Conservation (phyloP, 1,139 yeast species). For the Ashbya aceris region DNA sequence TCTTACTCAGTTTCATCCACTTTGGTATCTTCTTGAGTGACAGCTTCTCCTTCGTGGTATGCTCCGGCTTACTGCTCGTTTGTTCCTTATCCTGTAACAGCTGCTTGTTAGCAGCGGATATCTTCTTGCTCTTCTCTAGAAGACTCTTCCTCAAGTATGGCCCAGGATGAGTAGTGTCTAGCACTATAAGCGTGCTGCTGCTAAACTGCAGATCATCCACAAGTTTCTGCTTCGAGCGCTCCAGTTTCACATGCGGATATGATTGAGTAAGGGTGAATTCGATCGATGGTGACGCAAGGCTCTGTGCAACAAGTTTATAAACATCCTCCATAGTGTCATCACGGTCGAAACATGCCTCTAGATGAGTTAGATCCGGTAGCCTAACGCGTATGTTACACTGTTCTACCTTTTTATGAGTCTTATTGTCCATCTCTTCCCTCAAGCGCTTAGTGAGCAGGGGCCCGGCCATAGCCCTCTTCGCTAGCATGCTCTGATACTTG, state of each 20-base stretch:
- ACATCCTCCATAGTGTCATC: slow-evolving; percentile 31
- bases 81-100: neutral
- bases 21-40: slow-evolving; percentile 28
- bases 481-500: slow-evolving; percentile 40
- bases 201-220: slow-evolving; percentile 24
- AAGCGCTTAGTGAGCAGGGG: slow-evolving; percentile 28
- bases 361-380: slow-evolving; percentile 44
- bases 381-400: slow-evolving; percentile 38
- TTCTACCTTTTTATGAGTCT: slow-evolving; percentile 13
- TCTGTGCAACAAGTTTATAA: slow-evolving; percentile 34
- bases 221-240: slow-evolving; percentile 13
- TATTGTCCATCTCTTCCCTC: slow-evolving; percentile 22
- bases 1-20: slow-evolving; percentile 33
- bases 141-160: slow-evolving; percentile 29
- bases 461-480: slow-evolving; percentile 31
- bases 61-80: neutral
- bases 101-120: neutral
- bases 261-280: slow-evolving; percentile 36
- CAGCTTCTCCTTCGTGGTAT: neutral
- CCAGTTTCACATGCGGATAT: slow-evolving; percentile 37
- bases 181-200: slow-evolving; percentile 30
- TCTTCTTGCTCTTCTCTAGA: slow-evolving; percentile 11
- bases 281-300: slow-evolving; percentile 24
- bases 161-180: slow-evolving; percentile 18
- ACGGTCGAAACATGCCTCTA: slow-evolving; percentile 41